Evolutionary conservation across 1,139 yeast genomes (phyloP), one percentile per base, ranked within the genome.

Genomic region (Pichia sp.): DNA sequence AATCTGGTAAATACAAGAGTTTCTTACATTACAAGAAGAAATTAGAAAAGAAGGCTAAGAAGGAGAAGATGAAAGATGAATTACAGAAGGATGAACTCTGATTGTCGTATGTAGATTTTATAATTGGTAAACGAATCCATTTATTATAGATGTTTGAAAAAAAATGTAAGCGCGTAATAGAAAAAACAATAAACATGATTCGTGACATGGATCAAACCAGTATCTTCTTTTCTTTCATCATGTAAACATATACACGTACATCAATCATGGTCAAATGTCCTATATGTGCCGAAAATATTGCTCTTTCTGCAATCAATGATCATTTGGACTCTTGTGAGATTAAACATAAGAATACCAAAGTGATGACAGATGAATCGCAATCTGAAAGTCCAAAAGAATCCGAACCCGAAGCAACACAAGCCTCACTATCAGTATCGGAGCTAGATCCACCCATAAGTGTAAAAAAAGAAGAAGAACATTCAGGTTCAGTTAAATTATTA

Each of bases 221-320:
- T n/a, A n/a, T n/a, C n/a, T n/a, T n/a, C n/a, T 34, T 19, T 11
- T 34, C 13, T 33, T 23, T 6, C 13, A 23, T 25, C 13, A n/a
- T n/a, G 10, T 16, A 2, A 3, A 15, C 8, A 16, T 16, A 13
- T 16, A 8, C 15, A 3, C 14, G 15, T 8, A 11, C 11, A 4
- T 1, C 33, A 18, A 40, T 25, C 21, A 59, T 60, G 64, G 63
- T 59, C 1, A 33, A 42, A 22, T 61, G 65, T 38, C 65, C 65
- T 2, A 53, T 61, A 6, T 61, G 65, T 35, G 26, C 48, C 3
- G 46, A 48, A 19, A 53, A 56, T 2, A 48, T 60, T 3, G 51
- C 50, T 11, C 37, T 61, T 1, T 50, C 46, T 5, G 32, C 43
- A 10, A 60, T 61, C 11, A 59, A 61, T 34, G 37, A 43, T 18